A percentile compares a stretch with the other conserved stretches of the same genome.
phyloP scores from a whole-genome alignment of 805 yeast species.

The Candida golubevii region DNA sequence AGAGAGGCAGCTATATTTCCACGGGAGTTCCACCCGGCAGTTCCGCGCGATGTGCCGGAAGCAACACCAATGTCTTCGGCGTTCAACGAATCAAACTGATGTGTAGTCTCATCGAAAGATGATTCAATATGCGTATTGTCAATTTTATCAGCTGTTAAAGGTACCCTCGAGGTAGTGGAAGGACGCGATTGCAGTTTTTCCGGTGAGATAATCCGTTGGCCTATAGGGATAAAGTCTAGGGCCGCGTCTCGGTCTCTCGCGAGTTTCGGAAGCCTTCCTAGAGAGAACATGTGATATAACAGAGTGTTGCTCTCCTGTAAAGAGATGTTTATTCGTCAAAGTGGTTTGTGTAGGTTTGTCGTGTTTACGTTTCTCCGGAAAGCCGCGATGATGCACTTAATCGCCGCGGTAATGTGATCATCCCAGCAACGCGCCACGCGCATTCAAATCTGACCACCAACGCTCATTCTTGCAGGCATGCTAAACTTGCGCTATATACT shows the following conservation, averaged over 20 bases:
- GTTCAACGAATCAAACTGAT: constrained; percentile 5
- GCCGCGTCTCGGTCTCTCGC: constrained; percentile 16
- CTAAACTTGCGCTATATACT: no score
- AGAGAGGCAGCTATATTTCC: background rate
- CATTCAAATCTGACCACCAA: no score
- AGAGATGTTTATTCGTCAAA: no score
- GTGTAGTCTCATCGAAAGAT: constrained; percentile 12
- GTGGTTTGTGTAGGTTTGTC: no score
- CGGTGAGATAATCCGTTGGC: constrained; percentile 14
- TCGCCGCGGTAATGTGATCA: no score
- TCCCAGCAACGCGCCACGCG: no score
- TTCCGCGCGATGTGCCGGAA: constrained; percentile 1
- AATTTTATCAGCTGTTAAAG: constrained; percentile 7
- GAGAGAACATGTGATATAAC: constrained; percentile 12
- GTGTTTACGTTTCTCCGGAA: no score
- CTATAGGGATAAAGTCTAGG: constrained; percentile 26
- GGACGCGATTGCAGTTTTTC: constrained; percentile 1
- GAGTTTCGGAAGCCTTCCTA: constrained; percentile 15
- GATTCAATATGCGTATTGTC: constrained; percentile 10
- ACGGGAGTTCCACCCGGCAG: constrained; percentile 7
- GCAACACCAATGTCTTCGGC: background rate
- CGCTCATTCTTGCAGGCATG: no score
- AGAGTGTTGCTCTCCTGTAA: no score
- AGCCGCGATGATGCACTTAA: no score
- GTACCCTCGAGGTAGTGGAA: constrained; percentile 1